Percentiles rank a stretch among this genome's conserved stretches.
Evolutionary conservation across 176 grass and related monocot genomes (phyloP).

Genomic region (Coix lacrymajobi): DNA sequence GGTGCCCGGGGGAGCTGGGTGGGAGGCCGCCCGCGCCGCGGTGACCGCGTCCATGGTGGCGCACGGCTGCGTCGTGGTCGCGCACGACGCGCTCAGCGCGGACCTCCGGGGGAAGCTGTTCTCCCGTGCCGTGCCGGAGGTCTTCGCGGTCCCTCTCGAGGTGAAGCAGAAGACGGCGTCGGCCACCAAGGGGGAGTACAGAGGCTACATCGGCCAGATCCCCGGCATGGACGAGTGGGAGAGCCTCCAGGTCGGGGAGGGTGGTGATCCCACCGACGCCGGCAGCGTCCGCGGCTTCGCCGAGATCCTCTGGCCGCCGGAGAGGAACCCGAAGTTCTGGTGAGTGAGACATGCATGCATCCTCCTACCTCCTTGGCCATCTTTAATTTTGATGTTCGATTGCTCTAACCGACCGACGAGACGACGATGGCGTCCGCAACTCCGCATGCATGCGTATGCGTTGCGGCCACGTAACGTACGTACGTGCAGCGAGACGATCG

Average conservation of each 20-base stretch:
- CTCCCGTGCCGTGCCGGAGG: conserved; percentile 18
- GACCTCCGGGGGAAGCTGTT: conserved; percentile 37
- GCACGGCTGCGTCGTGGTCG: conserved; percentile 43
- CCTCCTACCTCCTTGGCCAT: too few relatives aligned
- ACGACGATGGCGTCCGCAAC: not conserved
- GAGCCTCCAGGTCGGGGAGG: conserved; percentile 31
- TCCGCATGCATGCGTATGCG: too few relatives aligned
- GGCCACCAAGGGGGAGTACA: not conserved
- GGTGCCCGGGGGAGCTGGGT: conserved; percentile 17
- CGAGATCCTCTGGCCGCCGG: conserved; percentile 37
- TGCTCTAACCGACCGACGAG: not conserved
- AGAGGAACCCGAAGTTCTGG: conserved; percentile 48
- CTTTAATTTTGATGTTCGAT: not conserved
- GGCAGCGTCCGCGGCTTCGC: conserved; percentile 31
- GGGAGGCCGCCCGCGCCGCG: conserved; percentile 33
- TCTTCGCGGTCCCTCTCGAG: conserved; percentile 47
- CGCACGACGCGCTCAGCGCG: conserved; percentile 21
- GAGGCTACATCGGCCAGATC: conserved; percentile 37
- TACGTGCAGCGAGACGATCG: conserved; percentile 6
- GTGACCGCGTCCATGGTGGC: conserved; percentile 35
- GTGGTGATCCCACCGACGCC: not conserved
- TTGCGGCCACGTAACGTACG: too few relatives aligned
- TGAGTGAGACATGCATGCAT: too few relatives aligned
- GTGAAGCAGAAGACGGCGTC: conserved; percentile 24
- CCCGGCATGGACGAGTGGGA: conserved; percentile 39